Conservation (phyloP, 371 early-diverging fungal species). For the Mucor lusitanicus region DNA sequence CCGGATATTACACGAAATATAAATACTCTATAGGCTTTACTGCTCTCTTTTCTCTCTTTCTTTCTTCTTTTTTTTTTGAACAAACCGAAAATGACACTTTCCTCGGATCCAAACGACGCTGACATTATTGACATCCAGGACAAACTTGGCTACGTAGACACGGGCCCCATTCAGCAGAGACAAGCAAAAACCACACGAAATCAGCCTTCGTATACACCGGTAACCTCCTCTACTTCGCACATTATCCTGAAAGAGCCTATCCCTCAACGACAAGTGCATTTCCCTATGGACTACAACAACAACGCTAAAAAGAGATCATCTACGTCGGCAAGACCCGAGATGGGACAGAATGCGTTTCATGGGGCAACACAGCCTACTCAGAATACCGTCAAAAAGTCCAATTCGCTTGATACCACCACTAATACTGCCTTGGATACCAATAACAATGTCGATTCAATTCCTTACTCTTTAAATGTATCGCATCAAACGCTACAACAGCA, state of each 20-base stretch:
- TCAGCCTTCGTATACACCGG: background rate
- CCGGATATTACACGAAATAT: background rate
- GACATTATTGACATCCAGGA: conserved; percentile 22
- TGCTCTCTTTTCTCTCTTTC: background rate
- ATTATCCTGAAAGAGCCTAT: conserved; percentile 17
- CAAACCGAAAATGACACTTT: background rate
- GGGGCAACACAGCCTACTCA: background rate
- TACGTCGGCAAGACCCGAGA: background rate
- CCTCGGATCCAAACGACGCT: background rate
- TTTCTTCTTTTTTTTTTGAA: background rate
- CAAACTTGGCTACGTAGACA: conserved; percentile 20
- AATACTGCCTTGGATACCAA: background rate
- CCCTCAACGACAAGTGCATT: conserved; percentile 9
- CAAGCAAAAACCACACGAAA: background rate
- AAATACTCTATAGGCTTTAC: background rate
- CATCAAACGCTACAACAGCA: background rate
- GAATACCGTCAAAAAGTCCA: background rate
- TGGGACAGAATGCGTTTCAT: background rate
- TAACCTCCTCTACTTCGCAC: conserved; percentile 3
- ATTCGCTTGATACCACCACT: background rate
- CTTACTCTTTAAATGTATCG: background rate
- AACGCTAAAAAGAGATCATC: background rate
- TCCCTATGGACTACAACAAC: background rate
- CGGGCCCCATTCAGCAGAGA: background rate
- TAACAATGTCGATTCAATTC: background rate